Percentiles rank a stretch among this genome's conserved stretches.
These are phyloP conservation scores for Pythium folliculosum DNA, from an alignment of 352 stramenopile genomes.

Conservation along the genomic window DNA sequence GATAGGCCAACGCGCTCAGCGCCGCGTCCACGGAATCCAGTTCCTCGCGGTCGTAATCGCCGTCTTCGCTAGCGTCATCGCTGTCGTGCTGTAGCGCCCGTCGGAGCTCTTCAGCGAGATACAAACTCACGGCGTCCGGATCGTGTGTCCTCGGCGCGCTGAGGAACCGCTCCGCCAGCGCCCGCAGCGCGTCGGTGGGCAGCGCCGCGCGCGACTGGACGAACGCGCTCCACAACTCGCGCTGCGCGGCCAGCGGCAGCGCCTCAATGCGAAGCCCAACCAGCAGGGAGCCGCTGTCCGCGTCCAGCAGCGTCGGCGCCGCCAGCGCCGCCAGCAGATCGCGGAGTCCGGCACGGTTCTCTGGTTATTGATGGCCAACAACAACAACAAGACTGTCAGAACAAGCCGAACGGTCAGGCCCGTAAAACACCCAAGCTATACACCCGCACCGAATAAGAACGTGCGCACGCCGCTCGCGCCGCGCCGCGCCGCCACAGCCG, in stretches of 20 bases:
- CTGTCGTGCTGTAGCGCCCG: neutral
- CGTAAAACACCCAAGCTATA: neutral
- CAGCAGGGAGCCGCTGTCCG: neutral
- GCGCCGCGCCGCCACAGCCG: slow-evolving; percentile 19
- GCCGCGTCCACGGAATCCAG: no score
- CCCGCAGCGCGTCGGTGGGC: neutral
- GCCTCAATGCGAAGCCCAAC: slow-evolving; percentile 46
- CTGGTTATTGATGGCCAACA: slow-evolving; percentile 25
- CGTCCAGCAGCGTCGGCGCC: slow-evolving; percentile 20
- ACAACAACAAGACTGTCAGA: neutral
- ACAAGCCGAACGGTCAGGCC: neutral
- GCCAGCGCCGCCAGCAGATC: slow-evolving; percentile 40
- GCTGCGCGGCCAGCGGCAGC: slow-evolving; percentile 42
- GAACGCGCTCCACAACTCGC: slow-evolving; percentile 64
- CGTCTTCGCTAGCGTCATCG: neutral
- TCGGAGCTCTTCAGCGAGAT: slow-evolving; percentile 15
- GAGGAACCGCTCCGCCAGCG: slow-evolving; percentile 24
- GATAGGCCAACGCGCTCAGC: neutral
- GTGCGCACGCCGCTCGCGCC: slow-evolving; percentile 44
- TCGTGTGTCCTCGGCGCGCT: neutral
- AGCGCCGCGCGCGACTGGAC: slow-evolving; percentile 14
- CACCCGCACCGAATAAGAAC: slow-evolving; percentile 40
- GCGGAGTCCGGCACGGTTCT: slow-evolving; percentile 36
- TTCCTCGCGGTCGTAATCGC: neutral
- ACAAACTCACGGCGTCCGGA: slow-evolving; percentile 18